Evolutionary conservation across 1,284 basidiomycete species (phyloP).

Genomic region (Pyrrhoderma lamaoense): DNA sequence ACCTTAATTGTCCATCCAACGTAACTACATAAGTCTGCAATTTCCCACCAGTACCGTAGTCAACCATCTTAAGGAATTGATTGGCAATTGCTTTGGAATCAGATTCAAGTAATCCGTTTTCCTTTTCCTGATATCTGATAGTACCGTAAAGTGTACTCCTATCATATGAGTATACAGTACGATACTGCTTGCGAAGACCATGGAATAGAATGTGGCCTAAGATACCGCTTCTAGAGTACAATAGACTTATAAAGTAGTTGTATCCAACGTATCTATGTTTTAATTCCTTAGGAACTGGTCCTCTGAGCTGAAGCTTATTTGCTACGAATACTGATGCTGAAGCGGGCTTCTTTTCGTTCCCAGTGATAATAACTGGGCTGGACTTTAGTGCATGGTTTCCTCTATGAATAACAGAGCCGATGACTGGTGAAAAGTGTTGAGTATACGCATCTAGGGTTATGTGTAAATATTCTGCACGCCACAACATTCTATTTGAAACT

Average conservation of each 20-base stretch:
- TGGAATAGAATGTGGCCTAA: slow-evolving; percentile 34
- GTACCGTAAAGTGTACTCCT: slow-evolving; percentile 32
- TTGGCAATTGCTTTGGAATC: slow-evolving; percentile 28
- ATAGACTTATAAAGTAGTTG: slow-evolving; percentile 34
- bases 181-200: slow-evolving; percentile 37
- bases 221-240: slow-evolving; percentile 35
- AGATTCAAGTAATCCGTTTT: neutral
- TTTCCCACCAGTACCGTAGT: slow-evolving; percentile 35
- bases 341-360: slow-evolving; percentile 10
- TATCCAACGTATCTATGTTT: slow-evolving; percentile 42
- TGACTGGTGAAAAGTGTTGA: slow-evolving; percentile 30
- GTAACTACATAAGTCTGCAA: slow-evolving; percentile 42
- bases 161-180: slow-evolving; percentile 37
- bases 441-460: slow-evolving; percentile 25
- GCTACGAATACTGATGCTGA: slow-evolving; percentile 35
- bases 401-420: slow-evolving; percentile 24
- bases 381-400: slow-evolving; percentile 17
- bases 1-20: slow-evolving; percentile 38
- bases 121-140: slow-evolving; percentile 19
- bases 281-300: slow-evolving; percentile 37
- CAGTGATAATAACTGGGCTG: slow-evolving; percentile 8
- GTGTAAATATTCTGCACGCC: neutral
- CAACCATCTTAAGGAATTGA: slow-evolving; percentile 37
- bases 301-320: slow-evolving; percentile 38
- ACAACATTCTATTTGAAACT: slow-evolving; percentile 11